Conservation (phyloP, 441 rosid genomes). For the Macaranga tanarius region DNA sequence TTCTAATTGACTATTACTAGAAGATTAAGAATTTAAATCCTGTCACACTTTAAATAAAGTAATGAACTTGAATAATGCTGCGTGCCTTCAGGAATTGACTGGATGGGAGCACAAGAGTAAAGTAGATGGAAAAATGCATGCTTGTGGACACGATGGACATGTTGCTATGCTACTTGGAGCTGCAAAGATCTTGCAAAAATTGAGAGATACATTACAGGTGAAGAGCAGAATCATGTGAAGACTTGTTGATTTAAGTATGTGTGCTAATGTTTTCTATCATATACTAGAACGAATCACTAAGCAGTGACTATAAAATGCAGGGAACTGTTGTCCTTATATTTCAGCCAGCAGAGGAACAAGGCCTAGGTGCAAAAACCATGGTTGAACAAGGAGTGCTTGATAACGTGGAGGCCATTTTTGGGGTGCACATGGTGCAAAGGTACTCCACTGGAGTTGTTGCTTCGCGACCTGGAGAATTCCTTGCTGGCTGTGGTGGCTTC, state of each 20-base stretch:
- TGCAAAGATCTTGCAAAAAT: slow-evolving; percentile 50
- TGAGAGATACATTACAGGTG: slow-evolving; percentile 41
- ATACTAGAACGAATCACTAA: not conserved
- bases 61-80: not conserved
- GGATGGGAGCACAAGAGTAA: slow-evolving; percentile 63
- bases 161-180: slow-evolving; percentile 74
- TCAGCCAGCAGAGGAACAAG: slow-evolving; percentile 68
- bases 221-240: not conserved
- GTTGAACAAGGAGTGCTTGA: slow-evolving; percentile 48
- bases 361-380: slow-evolving; percentile 58
- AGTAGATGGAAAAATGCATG: slow-evolving; percentile 72
- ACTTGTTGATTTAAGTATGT: not conserved
- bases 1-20: not conserved
- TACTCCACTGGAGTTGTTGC: slow-evolving; percentile 46
- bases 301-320: slow-evolving; percentile 22
- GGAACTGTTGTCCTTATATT: slow-evolving; percentile 59
- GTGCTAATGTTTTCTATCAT: not conserved
- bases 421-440: slow-evolving; percentile 45
- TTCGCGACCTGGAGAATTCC: slow-evolving; percentile 49
- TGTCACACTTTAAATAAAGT: not conserved
- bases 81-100: slow-evolving; percentile 46
- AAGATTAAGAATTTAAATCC: not conserved
- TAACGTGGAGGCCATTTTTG: slow-evolving; percentile 56
- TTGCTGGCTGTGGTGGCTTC: slow-evolving; percentile 67
- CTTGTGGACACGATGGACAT: slow-evolving; percentile 68